Base-by-base conservation (phyloP, 768 basidiomycete genomes). In the Kwoniella bestiolae region DNA sequence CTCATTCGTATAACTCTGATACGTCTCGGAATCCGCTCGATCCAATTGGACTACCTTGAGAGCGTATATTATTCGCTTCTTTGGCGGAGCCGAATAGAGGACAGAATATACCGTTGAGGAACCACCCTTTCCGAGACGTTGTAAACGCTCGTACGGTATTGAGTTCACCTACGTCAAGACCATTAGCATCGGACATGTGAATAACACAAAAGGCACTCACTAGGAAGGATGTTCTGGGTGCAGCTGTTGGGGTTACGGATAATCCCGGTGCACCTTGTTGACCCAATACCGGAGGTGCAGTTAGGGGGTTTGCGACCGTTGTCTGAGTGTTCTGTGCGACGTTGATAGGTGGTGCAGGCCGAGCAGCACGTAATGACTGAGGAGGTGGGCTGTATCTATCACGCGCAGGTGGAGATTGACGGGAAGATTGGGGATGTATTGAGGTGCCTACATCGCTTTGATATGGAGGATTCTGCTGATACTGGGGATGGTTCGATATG, bases 61-160 rank as follows among this genome's bases (percentile, higher is more conserved):
- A 9, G 95, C 95, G 74, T 87, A 92, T 35, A 98, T 84, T 74
- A 91, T 89, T 71, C 76, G 74, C 34, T 86, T 90, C 28, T 65
- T 65, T 34, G 63, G 63, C n/a, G 63, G 63, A 50, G 85, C 83
- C 44, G 85, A 83, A 76, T 87, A 90, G 77, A 97, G 85, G 7
- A 96, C 94, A 25, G 92, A 90, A 80, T 89, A 99, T 44, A 99
- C 95, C 52, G 91, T 90, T n/a, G 94, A 96, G 8, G 93, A 90
- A 0, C 95, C 95, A 46, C 95, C 95, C 75, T 89, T 91, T 44
- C 95, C 95, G 60, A 98, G 88, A 82, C 91, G 84, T 76, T 93
- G 91, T 2, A 97, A 85, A 2, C 92, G 88, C 29, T 89, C 89
- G 68, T 97, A 97, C 0, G 85, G 81, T 73, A 87, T 90, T 79